Evolutionary conservation across 2,329 filamentous ascomycete species (phyloP).

Genomic region (Colletotrichum coccodes): DNA sequence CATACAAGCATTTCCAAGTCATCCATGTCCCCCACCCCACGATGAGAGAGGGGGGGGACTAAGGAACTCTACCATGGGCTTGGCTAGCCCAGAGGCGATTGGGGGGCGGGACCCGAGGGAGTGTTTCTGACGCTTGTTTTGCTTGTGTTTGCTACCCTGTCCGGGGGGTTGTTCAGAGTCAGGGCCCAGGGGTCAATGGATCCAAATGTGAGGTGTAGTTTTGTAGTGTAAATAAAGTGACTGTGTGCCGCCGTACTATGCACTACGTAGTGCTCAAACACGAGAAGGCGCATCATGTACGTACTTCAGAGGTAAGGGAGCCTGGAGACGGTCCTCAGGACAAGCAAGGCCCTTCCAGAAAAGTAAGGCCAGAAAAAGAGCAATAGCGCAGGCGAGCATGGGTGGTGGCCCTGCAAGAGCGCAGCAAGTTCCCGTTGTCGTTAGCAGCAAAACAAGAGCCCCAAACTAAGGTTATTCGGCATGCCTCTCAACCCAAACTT

Average conservation of each 20-base stretch:
- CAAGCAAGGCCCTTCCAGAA: not conserved
- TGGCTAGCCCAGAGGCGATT: not conserved
- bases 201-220: not conserved
- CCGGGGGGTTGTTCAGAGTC: not conserved
- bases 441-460: conserved; percentile 10
- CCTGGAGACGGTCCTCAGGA: not conserved
- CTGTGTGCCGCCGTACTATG: not conserved
- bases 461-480: conserved; percentile 22
- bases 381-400: not conserved
- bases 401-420: not conserved
- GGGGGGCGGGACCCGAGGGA: conserved; percentile 20
- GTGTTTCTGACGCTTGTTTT: conserved; percentile 13
- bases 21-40: not conserved
- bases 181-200: not conserved
- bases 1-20: conserved; percentile 21
- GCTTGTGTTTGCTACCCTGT: conserved; percentile 7
- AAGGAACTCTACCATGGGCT: not conserved
- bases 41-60: not conserved
- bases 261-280: not conserved
- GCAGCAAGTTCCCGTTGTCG: conserved; percentile 11
- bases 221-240: not conserved
- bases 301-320: not conserved
- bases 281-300: not conserved
- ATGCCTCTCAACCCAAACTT: conserved; percentile 11
- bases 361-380: conserved; percentile 2